Evolutionary conservation across 2,329 filamentous ascomycete genomes (phyloP).

Genomic region (Aspergillus terreus): DNA sequence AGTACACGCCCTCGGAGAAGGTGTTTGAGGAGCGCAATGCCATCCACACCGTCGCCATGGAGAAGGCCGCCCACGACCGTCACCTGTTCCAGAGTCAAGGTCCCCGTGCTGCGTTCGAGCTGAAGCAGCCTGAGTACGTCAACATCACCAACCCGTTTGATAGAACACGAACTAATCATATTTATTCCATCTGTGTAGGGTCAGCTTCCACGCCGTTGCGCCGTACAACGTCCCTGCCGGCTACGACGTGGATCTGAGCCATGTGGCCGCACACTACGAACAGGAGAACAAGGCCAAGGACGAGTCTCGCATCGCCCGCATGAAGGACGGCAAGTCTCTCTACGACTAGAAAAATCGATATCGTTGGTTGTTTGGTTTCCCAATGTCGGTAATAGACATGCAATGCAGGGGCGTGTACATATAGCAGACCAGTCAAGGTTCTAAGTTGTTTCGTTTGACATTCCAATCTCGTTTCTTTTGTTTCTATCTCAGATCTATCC

Average conservation of each 20-base stretch:
- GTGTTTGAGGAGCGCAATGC: slow-evolving; percentile 55
- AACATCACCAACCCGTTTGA: background rate
- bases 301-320: slow-evolving; percentile 49
- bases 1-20: slow-evolving; percentile 53
- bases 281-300: slow-evolving; percentile 55
- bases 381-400: slow-evolving; percentile 21
- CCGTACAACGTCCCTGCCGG: slow-evolving; percentile 64
- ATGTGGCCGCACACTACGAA: slow-evolving; percentile 61
- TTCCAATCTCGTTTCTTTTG: background rate
- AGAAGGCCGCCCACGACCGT: slow-evolving; percentile 61
- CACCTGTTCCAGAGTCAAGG: slow-evolving; percentile 54
- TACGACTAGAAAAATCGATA: slow-evolving; percentile 37
- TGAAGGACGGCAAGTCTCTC: slow-evolving; percentile 43
- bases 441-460: slow-evolving; percentile 20
- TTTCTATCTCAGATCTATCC: background rate
- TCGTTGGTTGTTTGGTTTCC: slow-evolving; percentile 15
- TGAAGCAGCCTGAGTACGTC: slow-evolving; percentile 64
- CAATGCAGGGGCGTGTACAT: slow-evolving; percentile 30
- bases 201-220: slow-evolving; percentile 57
- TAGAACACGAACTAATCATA: slow-evolving; percentile 4
- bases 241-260: slow-evolving; percentile 55
- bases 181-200: slow-evolving; percentile 37
- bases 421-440: slow-evolving; percentile 28
- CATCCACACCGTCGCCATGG: slow-evolving; percentile 57
- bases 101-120: slow-evolving; percentile 44